These are phyloP conservation scores for Globisporangium uncinulatum DNA, from an alignment of 352 stramenopile genomes.

Conservation along the genomic window DNA sequence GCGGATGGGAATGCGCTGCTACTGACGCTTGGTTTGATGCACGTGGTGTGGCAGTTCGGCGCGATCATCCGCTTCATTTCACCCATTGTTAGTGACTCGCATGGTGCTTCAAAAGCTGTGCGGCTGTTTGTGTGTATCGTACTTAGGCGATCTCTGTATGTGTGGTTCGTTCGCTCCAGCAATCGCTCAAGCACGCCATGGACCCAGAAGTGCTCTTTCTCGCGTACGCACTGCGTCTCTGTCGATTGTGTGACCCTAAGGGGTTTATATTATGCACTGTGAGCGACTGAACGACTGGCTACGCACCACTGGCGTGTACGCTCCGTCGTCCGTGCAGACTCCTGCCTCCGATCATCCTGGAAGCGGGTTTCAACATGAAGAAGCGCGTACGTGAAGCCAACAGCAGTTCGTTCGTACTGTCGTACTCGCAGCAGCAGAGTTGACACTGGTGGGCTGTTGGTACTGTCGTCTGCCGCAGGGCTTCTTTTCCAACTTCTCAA, in stretches of 20 bases:
- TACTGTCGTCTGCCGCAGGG: slow-evolving; percentile 23
- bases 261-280: too few species aligned
- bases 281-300: neutral
- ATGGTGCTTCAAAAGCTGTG: neutral
- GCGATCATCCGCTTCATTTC: slow-evolving; percentile 71
- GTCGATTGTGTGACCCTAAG: neutral
- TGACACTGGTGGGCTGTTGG: neutral
- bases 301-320: neutral
- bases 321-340: slow-evolving; percentile 18
- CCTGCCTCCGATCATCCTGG: slow-evolving; percentile 79
- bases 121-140: neutral
- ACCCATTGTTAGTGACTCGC: slow-evolving; percentile 37
- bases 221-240: slow-evolving; percentile 25
- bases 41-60: slow-evolving; percentile 45
- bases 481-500: slow-evolving; percentile 86
- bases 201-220: slow-evolving; percentile 84
- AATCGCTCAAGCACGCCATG: slow-evolving; percentile 78
- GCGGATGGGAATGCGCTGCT: neutral
- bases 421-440: too few species aligned
- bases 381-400: slow-evolving; percentile 42
- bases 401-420: slow-evolving; percentile 5
- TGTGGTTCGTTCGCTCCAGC: slow-evolving; percentile 22
- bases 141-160: neutral
- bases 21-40: neutral
- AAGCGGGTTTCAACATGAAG: slow-evolving; percentile 87